A percentile compares a stretch with the other conserved stretches of the same genome.
Conservation (phyloP, 345 rosid species). For the Gossypium arboreum region DNA sequence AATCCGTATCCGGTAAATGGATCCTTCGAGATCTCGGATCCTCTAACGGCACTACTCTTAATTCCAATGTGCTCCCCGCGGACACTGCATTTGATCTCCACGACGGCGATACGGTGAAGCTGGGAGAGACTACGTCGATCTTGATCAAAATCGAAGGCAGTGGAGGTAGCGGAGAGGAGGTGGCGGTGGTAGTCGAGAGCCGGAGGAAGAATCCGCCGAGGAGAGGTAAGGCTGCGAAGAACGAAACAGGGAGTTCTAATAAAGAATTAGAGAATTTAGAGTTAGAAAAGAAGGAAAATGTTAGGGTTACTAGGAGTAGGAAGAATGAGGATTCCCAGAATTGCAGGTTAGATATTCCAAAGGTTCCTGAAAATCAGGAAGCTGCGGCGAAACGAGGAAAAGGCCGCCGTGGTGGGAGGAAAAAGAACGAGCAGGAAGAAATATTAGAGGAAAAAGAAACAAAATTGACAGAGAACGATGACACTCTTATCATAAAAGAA, state of each 20-base stretch:
- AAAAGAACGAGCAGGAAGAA: constrained; percentile 12
- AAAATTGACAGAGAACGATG: not conserved
- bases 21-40: constrained; percentile 61
- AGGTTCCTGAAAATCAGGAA: constrained; percentile 19
- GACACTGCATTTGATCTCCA: constrained; percentile 37
- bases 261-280: constrained; percentile 18
- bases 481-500: not conserved
- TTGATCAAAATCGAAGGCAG: constrained; percentile 29
- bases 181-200: not conserved
- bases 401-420: constrained; percentile 18
- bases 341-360: not conserved
- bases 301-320: constrained; percentile 34
- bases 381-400: constrained; percentile 10
- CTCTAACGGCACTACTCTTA: constrained; percentile 76
- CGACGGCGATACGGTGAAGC: constrained; percentile 64
- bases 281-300: constrained; percentile 15
- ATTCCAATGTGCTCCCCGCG: constrained; percentile 39
- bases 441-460: not conserved
- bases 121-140: constrained; percentile 68
- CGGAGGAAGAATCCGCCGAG: constrained; percentile 21
- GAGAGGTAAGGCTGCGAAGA: constrained; percentile 34
- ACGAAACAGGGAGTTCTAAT: constrained; percentile 13
- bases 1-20: constrained; percentile 60
- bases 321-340: constrained; percentile 22
- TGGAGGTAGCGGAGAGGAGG: not conserved